A percentile compares a stretch with the other conserved stretches of the same genome.
phyloP scores from a whole-genome alignment of 2,329 filamentous ascomycete species.

The Cercospora sesami region DNA sequence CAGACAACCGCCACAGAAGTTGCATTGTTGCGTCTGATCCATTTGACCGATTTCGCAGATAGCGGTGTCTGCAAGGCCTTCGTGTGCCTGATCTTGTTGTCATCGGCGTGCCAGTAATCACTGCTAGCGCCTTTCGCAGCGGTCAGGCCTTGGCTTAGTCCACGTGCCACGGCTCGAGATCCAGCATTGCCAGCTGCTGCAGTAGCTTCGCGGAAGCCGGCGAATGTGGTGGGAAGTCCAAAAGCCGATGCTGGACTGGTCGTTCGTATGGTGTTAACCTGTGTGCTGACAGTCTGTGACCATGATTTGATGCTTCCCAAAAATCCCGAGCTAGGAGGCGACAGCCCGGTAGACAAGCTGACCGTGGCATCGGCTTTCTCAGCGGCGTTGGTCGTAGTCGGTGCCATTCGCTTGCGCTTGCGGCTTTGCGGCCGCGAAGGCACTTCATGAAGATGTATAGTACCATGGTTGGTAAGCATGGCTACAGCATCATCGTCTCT shows the following conservation, averaged over 20 bases:
- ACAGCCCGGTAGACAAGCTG: conserved; percentile 37
- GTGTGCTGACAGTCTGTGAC: conserved; percentile 45
- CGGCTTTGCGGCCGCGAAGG: conserved; percentile 51
- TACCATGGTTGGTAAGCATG: conserved; percentile 91
- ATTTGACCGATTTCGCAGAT: conserved; percentile 59
- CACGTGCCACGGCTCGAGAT: conserved; percentile 69
- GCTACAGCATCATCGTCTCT: conserved; percentile 80
- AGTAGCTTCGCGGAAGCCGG: conserved; percentile 36
- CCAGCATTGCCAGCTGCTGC: conserved; percentile 56
- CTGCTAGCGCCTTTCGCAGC: conserved; percentile 69
- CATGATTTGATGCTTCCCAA: conserved; percentile 39
- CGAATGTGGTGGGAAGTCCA: conserved; percentile 36
- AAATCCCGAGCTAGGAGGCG: conserved; percentile 37
- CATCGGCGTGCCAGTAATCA: conserved; percentile 70
- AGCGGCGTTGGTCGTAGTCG: conserved; percentile 18
- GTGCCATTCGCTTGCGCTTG: conserved; percentile 33
- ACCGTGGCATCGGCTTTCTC: conserved; percentile 40
- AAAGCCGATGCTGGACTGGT: conserved; percentile 24
- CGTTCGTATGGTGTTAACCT: conserved; percentile 35
- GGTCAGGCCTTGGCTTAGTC: conserved; percentile 71
- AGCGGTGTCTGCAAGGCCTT: conserved; percentile 54
- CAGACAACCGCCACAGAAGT: conserved; percentile 66
- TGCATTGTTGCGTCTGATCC: conserved; percentile 63
- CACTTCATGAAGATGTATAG: conserved; percentile 87
- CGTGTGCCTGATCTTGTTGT: conserved; percentile 68